Evolutionary conservation across 1,284 basidiomycete species (phyloP).

Genomic region (Spongispora temasekensis): DNA sequence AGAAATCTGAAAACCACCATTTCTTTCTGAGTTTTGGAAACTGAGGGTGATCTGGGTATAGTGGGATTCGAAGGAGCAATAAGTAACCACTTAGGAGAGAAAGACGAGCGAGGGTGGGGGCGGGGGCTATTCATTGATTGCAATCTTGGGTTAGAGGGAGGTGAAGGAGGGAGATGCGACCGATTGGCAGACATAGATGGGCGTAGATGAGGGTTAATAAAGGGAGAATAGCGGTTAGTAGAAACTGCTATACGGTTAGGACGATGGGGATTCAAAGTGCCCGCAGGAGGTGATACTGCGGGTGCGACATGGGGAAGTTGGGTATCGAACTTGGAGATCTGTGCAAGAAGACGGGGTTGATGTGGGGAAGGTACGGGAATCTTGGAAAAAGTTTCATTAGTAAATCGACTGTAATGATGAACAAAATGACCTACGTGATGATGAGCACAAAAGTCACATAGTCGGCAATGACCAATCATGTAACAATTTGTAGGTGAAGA

Average conservation of each 20-base stretch:
- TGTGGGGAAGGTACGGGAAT: not conserved
- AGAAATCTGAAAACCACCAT: not conserved
- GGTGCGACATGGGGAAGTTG: not conserved
- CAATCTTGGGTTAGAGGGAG: not conserved
- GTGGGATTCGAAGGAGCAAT: not conserved
- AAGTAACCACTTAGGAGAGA: not conserved
- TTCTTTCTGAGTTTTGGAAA: not conserved
- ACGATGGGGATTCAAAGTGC: not conserved
- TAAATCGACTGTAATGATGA: not conserved
- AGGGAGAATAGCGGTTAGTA: not conserved
- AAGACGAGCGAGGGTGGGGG: not conserved
- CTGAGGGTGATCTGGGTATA: not conserved
- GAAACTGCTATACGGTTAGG: not conserved
- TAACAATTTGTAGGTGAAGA: not conserved
- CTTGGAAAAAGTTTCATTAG: not conserved
- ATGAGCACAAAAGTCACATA: conserved; percentile 3
- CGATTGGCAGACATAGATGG: not conserved
- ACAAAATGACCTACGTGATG: not conserved
- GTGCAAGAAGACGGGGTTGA: not conserved
- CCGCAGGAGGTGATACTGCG: not conserved
- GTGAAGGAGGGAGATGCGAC: not conserved
- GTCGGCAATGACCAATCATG: not conserved
- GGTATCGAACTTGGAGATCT: not conserved
- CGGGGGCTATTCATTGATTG: too few relatives aligned
- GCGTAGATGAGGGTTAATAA: too few relatives aligned